Base-by-base conservation (phyloP, 176 grass and related monocot species). In the Cocos nucifera region DNA sequence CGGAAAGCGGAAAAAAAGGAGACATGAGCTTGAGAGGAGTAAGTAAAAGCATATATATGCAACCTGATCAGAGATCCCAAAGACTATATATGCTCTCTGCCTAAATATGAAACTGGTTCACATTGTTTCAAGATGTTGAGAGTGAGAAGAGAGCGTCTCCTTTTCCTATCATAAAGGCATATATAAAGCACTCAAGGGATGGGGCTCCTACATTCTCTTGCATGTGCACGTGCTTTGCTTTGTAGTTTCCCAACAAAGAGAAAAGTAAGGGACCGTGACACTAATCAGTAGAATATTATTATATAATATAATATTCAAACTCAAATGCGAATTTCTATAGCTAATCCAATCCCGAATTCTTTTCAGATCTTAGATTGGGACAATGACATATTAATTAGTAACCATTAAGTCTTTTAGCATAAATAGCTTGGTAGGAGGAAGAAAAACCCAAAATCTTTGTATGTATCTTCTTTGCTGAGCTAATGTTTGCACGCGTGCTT, bases 1-100 rank as follows among this genome's bases (percentile, higher is more conserved):
- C 75, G 61, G 79, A 70, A 66, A 80, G 67, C 77, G 73, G 80
- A 85, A 30, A 67, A 85, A 76, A 61, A 57, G 69, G 22, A 8
- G 17, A 57, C 77, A 77, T 85, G 77, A 57, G 49, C 63, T 61
- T 56, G 23, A 19, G 67, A 51, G 23, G 26, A 50, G 72, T 54
- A 27, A 14, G 29, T 49, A 20, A 50, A 67, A 70, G 75, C 22
- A 35, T 24, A 61, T 65, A 35, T 24, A 61, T 65, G 39, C 53
- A 63, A 59, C 17, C 59, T 14, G 35, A 21, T 21, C 21, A 44
- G 35, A 44, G 8, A 44, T 44, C 35, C 35, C 35, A 12, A 12
- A 9, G 8, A 1, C 35, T 44, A 44, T 21, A 21, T 21, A 21
- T 12, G 8, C 0, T 44, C 35, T 44, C 35, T 44, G 10, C 35